These are phyloP conservation scores for Xerocomus amazonicus DNA, from an alignment of 1,284 basidiomycete genomes.

Conservation along the genomic window DNA sequence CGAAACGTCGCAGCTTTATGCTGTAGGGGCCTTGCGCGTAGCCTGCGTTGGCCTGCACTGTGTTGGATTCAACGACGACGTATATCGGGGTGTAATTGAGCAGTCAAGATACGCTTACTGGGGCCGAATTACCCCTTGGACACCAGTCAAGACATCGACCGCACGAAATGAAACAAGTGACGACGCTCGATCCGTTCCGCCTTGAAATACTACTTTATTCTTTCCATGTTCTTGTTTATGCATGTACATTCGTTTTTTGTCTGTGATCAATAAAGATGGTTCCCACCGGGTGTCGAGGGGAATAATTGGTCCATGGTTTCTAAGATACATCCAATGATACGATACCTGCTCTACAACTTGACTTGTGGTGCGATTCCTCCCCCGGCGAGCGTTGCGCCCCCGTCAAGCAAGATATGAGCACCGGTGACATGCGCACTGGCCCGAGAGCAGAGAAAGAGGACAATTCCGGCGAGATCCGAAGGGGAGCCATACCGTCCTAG, in stretches of 20 bases:
- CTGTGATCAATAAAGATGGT: not conserved
- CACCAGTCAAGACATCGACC: slow-evolving; percentile 6
- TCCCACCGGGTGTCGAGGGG: not conserved
- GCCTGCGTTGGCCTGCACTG: slow-evolving; percentile 72
- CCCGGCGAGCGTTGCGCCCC: slow-evolving; percentile 37
- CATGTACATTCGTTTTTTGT: not conserved
- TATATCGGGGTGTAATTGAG: slow-evolving; percentile 62
- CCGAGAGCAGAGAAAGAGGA: slow-evolving; percentile 69
- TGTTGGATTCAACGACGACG: slow-evolving; percentile 60
- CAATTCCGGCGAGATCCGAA: slow-evolving; percentile 73
- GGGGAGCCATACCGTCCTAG: slow-evolving; percentile 65
- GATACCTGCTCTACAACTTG: slow-evolving; percentile 36
- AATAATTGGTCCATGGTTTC: not conserved
- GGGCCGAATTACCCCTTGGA: slow-evolving; percentile 22
- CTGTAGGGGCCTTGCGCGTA: slow-evolving; percentile 63
- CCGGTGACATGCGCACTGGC: slow-evolving; percentile 75
- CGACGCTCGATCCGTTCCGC: slow-evolving; percentile 4
- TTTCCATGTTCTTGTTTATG: not conserved
- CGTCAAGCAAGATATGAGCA: slow-evolving; percentile 67
- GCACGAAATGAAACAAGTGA: slow-evolving; percentile 18
- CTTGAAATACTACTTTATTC: slow-evolving; percentile 8
- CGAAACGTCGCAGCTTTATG: slow-evolving; percentile 67
- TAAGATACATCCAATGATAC: not conserved
- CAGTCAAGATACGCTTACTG: slow-evolving; percentile 51
- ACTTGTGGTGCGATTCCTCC: slow-evolving; percentile 34